Base-by-base conservation (phyloP, 805 yeast species). In the Teunomyces lycoperdinae region DNA sequence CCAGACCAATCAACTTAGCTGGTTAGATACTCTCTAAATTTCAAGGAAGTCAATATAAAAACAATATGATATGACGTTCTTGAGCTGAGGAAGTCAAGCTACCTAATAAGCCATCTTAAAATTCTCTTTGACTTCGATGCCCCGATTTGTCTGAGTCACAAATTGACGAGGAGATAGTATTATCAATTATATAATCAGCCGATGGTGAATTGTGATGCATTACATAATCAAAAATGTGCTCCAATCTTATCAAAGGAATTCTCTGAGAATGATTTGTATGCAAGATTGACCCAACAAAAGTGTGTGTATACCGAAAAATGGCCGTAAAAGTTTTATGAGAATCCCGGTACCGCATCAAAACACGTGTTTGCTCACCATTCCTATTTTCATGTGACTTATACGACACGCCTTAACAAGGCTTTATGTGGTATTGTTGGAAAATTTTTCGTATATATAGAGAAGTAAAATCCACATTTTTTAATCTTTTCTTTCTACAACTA, bases 311-410 rank as follows among this genome's bases (percentile, higher is more conserved):
- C 41, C 41, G 26, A 38, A 6, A 24, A 24, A 4, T 20, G 5
- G 17, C 41, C 41, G 30, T 11, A 11, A 9, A n/a, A 8, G 36
- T 16, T 7, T 33, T 17, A 17, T 17, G 36, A 6, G 8, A n/a
- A 33, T 6, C 11, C 41, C 41, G 41, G 14, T 38, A 26, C 41
- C 41, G 41, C 30, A 10, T 13, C 34, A 24, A n/a, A 26, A 26
- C 41, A 38, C 41, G 41, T 38, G 41, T 38, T 38, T 38, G 27
- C 16, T 38, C 41, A 38, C 41, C 30, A 38, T 38, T 11, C 30
- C 28, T 26, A 8, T 7, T 24, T 38, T n/a, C 41, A 38, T 38
- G 41, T 38, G 41, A 38, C 41, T 38, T 38, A 38, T 38, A 38
- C 41, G 41, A 38, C 29, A 20, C 27, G 24, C 24, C 24, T n/a